phyloP scores from a whole-genome alignment of 1,139 yeast species.

The Hyphopichia fennica region DNA sequence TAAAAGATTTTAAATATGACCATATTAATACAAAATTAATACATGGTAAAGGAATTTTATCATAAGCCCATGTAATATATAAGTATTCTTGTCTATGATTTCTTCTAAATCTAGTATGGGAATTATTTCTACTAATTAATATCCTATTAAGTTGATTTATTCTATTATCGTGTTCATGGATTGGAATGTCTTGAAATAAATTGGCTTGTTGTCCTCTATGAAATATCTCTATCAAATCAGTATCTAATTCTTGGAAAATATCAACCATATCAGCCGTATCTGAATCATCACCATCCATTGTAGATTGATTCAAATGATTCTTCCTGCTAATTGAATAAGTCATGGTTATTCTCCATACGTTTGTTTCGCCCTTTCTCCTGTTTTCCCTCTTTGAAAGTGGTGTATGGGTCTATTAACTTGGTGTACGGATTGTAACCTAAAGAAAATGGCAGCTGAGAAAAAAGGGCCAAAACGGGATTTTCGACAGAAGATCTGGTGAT shows the following conservation, averaged over 20 bases:
- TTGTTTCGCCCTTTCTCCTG: no score
- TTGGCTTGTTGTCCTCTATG: conserved; percentile 17
- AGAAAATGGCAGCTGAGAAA: no score
- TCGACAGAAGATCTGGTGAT: background rate
- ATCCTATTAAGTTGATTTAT: conserved; percentile 14
- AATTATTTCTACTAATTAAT: background rate
- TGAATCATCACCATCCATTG: background rate
- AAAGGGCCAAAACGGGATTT: no score
- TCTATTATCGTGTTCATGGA: conserved; percentile 14
- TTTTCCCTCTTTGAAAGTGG: no score
- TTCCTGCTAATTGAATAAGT: no score
- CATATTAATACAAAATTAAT: conserved; percentile 25
- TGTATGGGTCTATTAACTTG: no score
- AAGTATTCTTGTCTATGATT: background rate
- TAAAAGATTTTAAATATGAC: conserved; percentile 14
- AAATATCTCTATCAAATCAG: conserved; percentile 21
- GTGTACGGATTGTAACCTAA: no score
- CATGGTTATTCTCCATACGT: no score
- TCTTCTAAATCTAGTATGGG: background rate
- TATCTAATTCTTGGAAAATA: conserved; percentile 23
- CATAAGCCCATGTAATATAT: background rate
- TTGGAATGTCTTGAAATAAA: conserved; percentile 14
- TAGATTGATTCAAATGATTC: background rate
- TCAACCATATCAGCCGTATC: conserved; percentile 10
- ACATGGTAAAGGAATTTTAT: conserved; percentile 27